Base-by-base conservation (phyloP, 2,329 filamentous ascomycete genomes). In the Bretziella fagacearum region DNA sequence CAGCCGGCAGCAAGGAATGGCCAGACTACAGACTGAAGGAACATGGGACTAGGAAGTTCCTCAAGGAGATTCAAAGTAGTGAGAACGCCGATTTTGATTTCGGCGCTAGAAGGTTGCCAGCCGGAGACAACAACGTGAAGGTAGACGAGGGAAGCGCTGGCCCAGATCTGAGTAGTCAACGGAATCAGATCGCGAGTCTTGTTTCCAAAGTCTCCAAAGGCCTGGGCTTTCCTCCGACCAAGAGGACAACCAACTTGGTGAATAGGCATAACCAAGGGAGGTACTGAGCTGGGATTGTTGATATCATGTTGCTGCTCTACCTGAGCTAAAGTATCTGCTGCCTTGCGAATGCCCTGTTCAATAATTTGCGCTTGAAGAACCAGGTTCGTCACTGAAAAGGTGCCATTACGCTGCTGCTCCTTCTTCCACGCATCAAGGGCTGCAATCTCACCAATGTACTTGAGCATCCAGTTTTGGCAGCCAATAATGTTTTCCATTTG, bases 351-450 rank as follows among this genome's bases (percentile, higher is more conserved):
- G 6, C 55, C 56, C 5, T 59, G 57, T 27, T 65, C 60, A 33
- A 73, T 64, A 3, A 58, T 51, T 6, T 60, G 57, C 2, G 65
- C 69, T 13, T 68, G 67, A 3, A 58, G 55, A 7, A 70, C 59
- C 4, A 75, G 61, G 47, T 71, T 63, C 3, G 58, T 55, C 45
- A 64, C 58, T 8, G 68, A 68, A 1, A 76, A 59, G 0, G 61
- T 63, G 3, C 67, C 67, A 3, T 56, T 53, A 40, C 56, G 56
- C 41, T 62, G 65, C 51, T 64, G 63, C 18, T 65, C 58, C 53
- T 67, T 66, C 58, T 77, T 79, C 67, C 70, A 75, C 1, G 66
- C 63, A 44, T 73, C 66, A 5, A 80, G 62, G 1, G 63, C 57
- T 11, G 73, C 62, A 40, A 74, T 67, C 17, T 73, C 66, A 10